A percentile compares a stretch with the other conserved stretches of the same genome.
Evolutionary conservation across 148 eudicot genomes (phyloP).

Genomic region (Heliamphora exappendiculata): DNA sequence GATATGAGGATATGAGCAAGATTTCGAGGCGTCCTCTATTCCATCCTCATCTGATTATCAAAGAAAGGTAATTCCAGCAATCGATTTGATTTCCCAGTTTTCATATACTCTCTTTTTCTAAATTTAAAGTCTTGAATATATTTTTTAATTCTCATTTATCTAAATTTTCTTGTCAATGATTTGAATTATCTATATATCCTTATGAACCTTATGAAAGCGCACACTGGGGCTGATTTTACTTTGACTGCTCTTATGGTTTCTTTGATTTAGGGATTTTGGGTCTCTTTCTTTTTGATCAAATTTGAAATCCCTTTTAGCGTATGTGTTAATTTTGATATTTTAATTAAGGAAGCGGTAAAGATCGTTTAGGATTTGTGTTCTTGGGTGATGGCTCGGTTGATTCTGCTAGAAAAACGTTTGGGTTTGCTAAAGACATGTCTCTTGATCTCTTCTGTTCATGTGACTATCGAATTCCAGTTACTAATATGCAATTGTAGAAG

Average conservation of each 20-base stretch:
- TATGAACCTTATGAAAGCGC: slow-evolving; percentile 2
- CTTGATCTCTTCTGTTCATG: slow-evolving; percentile 71
- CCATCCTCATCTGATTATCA: slow-evolving; percentile 5
- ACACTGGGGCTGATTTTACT: background rate
- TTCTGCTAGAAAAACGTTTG: slow-evolving; percentile 65
- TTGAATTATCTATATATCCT: slow-evolving; percentile 33
- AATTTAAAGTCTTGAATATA: background rate
- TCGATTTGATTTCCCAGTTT: background rate
- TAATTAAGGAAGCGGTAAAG: background rate
- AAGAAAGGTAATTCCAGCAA: slow-evolving; percentile 4
- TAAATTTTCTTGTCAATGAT: slow-evolving; percentile 37
- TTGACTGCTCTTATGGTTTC: background rate
- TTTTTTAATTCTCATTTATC: background rate
- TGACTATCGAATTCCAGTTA: slow-evolving; percentile 49
- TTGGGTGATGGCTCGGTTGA: slow-evolving; percentile 85
- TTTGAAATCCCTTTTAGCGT: slow-evolving; percentile 13
- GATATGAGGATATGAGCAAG: too few species aligned
- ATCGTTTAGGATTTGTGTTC: slow-evolving; percentile 22
- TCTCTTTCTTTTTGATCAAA: background rate
- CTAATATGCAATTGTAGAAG: background rate
- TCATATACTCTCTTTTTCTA: background rate
- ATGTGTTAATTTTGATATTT: slow-evolving; percentile 4
- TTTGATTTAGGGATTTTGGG: slow-evolving; percentile 25
- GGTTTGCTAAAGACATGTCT: slow-evolving; percentile 59
- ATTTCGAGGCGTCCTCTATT: background rate